Percentiles rank a stretch among this genome's conserved stretches.
Evolutionary conservation across 352 stramenopile genomes (phyloP).

Genomic region (Globisporangium megalacanthum): DNA sequence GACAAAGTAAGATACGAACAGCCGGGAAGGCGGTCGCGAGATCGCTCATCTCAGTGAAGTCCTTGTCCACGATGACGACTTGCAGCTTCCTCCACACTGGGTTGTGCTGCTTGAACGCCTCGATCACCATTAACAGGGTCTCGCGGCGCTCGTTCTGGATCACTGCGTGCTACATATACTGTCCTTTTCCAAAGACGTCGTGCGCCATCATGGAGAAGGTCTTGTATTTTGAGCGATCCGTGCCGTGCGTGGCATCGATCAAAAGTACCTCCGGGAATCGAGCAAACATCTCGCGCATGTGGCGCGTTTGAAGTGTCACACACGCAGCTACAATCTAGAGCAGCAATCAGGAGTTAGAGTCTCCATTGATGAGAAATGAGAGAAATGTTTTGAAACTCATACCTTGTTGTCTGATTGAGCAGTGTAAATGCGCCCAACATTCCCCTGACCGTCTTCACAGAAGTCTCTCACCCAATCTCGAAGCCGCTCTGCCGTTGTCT

Average conservation of each 20-base stretch:
- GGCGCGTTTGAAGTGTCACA: neutral
- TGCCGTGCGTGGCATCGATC: neutral
- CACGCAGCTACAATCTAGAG: neutral
- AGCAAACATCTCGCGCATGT: neutral
- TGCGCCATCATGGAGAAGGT: neutral
- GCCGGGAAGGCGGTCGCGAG: slow-evolving; percentile 12
- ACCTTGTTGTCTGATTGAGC: neutral
- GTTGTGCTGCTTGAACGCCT: slow-evolving; percentile 20
- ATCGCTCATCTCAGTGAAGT: slow-evolving; percentile 19
- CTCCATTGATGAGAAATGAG: too few species aligned
- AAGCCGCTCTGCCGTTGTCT: neutral
- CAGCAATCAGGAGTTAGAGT: neutral
- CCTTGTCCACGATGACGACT: slow-evolving; percentile 22
- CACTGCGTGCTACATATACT: slow-evolving; percentile 18
- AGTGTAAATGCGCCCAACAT: neutral
- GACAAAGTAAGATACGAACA: slow-evolving; percentile 14
- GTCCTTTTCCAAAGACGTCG: neutral
- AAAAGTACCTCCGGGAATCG: neutral
- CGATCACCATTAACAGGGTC: slow-evolving; percentile 14
- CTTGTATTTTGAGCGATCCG: neutral
- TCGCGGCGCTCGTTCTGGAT: slow-evolving; percentile 14
- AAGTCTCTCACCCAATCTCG: neutral
- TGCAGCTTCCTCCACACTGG: slow-evolving; percentile 10
- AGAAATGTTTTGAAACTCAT: neutral
- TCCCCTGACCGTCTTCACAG: neutral